Percentiles rank a stretch among this genome's conserved stretches.
Conservation (phyloP, 371 early-diverging fungal genomes). For the Fennellomyces sp. region DNA sequence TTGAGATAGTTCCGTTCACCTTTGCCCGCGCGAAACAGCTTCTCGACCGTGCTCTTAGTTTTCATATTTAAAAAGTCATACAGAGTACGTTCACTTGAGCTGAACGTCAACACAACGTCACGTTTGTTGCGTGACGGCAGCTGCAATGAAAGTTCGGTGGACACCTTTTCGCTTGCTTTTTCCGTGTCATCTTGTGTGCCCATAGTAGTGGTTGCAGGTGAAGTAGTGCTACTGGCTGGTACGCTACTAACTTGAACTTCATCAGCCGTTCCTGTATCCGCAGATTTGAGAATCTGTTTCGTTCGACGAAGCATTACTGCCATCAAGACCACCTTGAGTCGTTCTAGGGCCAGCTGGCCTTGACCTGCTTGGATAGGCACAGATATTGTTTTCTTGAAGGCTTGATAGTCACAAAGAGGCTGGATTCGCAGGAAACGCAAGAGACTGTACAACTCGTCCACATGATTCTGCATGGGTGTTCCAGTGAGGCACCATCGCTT, state of each 20-base stretch:
- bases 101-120: constrained; percentile 54
- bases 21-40: constrained; percentile 40
- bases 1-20: constrained; percentile 58
- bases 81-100: constrained; percentile 56
- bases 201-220: neutral
- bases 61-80: constrained; percentile 62
- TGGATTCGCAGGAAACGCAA: constrained; percentile 78
- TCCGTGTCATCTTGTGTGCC: neutral
- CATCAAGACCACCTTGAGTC: constrained; percentile 65
- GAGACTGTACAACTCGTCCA: constrained; percentile 86
- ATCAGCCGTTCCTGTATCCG: neutral
- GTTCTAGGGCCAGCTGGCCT: constrained; percentile 39
- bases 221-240: neutral
- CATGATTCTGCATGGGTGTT: constrained; percentile 81
- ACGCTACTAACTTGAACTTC: neutral
- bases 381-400: constrained; percentile 62
- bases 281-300: constrained; percentile 44
- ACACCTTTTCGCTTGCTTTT: neutral
- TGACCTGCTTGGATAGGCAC: constrained; percentile 47
- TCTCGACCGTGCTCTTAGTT: constrained; percentile 44
- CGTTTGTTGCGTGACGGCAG: constrained; percentile 64
- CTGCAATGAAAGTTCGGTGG: constrained; percentile 47
- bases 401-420: constrained; percentile 57
- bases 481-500: constrained; percentile 91
- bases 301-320: constrained; percentile 79